Conservation (phyloP, 345 rosid genomes). For the Eucalyptus brandiana region DNA sequence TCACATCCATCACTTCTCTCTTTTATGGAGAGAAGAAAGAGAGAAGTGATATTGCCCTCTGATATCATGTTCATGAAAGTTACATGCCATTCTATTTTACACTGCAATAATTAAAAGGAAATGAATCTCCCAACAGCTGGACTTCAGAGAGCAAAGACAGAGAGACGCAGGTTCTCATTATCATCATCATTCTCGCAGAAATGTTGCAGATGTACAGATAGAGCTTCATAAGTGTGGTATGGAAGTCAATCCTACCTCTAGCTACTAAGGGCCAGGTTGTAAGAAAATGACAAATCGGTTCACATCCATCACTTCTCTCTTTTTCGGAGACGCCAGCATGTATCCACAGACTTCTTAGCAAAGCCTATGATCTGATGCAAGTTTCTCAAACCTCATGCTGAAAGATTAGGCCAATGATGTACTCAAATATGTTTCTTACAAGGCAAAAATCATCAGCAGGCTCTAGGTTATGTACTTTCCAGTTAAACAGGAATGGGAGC, state of each 20-base stretch:
- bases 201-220: neutral
- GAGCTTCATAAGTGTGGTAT: neutral
- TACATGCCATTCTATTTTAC: neutral
- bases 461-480: neutral
- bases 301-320: neutral
- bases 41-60: constrained; percentile 39
- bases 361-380: neutral
- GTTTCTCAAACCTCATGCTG: neutral
- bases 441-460: neutral
- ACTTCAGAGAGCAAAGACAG: neutral
- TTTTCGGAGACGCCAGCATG: neutral
- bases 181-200: neutral
- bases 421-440: neutral
- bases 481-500: neutral
- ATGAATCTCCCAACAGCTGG: neutral
- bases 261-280: neutral
- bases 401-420: neutral
- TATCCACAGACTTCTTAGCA: neutral
- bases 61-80: neutral
- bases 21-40: neutral
- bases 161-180: neutral
- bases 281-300: neutral
- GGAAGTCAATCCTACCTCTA: neutral
- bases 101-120: neutral
- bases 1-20: neutral